Evolutionary conservation across 169 alveolate species (phyloP), one percentile per base, ranked within the genome.

Genomic region (Eimeria praecox): DNA sequence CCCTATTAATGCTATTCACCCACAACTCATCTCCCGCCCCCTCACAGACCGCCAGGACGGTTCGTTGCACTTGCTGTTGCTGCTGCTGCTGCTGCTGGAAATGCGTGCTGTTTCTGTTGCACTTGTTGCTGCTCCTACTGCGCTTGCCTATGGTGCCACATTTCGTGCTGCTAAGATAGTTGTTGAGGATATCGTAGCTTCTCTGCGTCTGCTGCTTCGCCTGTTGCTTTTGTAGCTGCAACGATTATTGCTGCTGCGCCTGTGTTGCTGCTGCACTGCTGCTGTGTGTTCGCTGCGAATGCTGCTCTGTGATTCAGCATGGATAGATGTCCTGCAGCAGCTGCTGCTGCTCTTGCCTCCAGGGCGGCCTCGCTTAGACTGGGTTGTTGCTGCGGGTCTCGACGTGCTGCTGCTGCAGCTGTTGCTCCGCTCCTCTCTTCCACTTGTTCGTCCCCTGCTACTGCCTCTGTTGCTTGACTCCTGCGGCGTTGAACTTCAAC

Each of bases 271-370:
- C 52, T 6, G 38, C 89, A 27, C 46, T 46, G 91, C 75, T 83
- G 91, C 91, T 83, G 91, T 52, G 14, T 73, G 77, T 33, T 49
- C 59, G 91, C 75, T 52, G 91, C 89, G n/a, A 10, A 42, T 16
- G 69, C 69, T 80, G 64, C 44, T 52, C 12, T 80, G 64, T 54
- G 82, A 30, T 33, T 18, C 80, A 86, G 93, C 93, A 6, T 86
- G 93, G 93, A n/a, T 86, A 6, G 93, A 86, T n/a, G 24, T 86
- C 83, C 93, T 86, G 93, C 93, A 56, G 80, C 93, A 86, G 93
- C 93, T 86, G 93, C 93, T 86, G 46, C 93, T 86, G 93, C 82
- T 86, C n/a, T 46, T 62, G 93, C 80, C 93, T 3, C 77, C 77
- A 22, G 93, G 93, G 49, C 77, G 42, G 30, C 80, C 77, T n/a